Base-by-base conservation (phyloP, 148 eudicot species). In the Amaranthus hypochondriacus region DNA sequence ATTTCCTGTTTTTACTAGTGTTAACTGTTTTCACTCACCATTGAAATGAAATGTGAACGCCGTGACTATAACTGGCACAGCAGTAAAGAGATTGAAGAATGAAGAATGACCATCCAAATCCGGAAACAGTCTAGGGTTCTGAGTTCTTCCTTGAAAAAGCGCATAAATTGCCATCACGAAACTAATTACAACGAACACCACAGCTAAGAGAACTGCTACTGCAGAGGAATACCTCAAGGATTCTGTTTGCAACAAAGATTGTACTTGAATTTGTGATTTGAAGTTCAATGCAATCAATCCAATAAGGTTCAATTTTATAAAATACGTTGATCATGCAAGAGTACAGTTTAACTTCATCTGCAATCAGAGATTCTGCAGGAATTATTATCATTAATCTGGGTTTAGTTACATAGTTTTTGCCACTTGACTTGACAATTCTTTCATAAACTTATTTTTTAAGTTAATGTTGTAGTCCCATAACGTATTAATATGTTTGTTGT, bases 31-130 rank as follows among this genome's bases (percentile, higher is more conserved):
- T 6, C 2, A 51, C 87, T 86, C 72, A 95, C 99, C 92, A 70
- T 95, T 95, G 86, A 95, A 92, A 73, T 95, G 99, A 84, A 92
- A 95, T 21, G 96, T 92, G 83, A 95, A 95, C 51, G 99, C 97
- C 0, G 99, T 92, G 0, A 95, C 96, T 54, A 95, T 90, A 5
- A 95, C 96, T 10, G 99, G 99, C 50, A 88, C 79, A 13, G 97
- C 91, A 11, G 99, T 92, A 84, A 95, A 95, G 69, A 95, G 96
- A 73, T 89, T 81, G 76, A 92, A 92, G 86, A 95, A 85, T 18
- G 96, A 86, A 14, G 82, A 81, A 39, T 76, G 77, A 5, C 71
- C 56, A 51, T 82, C 81, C 66, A 95, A 61, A 9, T 88, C 79
- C 2, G 99, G 99, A 44, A 95, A 49, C 9, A 92, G 67, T 77